These are phyloP conservation scores for Corchorus olitorius DNA, from an alignment of 345 rosid species.

Conservation along the genomic window DNA sequence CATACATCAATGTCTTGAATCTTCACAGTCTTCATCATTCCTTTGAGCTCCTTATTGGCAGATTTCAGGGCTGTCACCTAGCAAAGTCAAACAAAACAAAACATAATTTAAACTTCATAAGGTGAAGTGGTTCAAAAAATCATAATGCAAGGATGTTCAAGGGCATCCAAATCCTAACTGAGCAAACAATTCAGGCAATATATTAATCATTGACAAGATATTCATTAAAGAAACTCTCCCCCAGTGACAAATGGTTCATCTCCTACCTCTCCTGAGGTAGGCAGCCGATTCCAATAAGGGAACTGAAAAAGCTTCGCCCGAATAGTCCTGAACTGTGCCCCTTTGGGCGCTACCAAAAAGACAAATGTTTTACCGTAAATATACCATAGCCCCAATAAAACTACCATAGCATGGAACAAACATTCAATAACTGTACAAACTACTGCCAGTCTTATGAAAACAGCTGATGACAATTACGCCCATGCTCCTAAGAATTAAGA, in stretches of 20 bases:
- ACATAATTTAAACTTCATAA: slow-evolving; percentile 5
- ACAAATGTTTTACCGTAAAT: slow-evolving; percentile 30
- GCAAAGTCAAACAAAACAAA: slow-evolving; percentile 23
- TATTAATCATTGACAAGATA: slow-evolving; percentile 10
- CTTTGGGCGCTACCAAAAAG: slow-evolving; percentile 39
- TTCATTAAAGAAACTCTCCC: slow-evolving; percentile 26
- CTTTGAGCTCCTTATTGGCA: slow-evolving; percentile 98
- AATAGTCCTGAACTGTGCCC: slow-evolving; percentile 44
- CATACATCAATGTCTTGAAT: slow-evolving; percentile 91
- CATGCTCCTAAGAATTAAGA: neutral
- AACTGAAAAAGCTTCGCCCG: slow-evolving; percentile 38
- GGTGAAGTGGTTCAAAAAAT: neutral
- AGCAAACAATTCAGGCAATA: neutral
- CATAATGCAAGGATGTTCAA: neutral
- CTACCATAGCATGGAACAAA: neutral
- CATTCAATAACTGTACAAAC: neutral
- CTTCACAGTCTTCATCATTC: slow-evolving; percentile 99
- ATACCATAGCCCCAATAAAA: slow-evolving; percentile 22
- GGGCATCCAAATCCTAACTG: slow-evolving; percentile 1
- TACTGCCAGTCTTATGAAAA: neutral
- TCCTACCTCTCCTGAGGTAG: slow-evolving; percentile 57
- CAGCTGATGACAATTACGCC: neutral
- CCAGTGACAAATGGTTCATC: slow-evolving; percentile 25
- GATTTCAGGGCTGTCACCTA: slow-evolving; percentile 92
- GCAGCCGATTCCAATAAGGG: slow-evolving; percentile 51